Base-by-base conservation (phyloP, 495 filamentous ascomycete species). In the Chaetomium tenue region DNA sequence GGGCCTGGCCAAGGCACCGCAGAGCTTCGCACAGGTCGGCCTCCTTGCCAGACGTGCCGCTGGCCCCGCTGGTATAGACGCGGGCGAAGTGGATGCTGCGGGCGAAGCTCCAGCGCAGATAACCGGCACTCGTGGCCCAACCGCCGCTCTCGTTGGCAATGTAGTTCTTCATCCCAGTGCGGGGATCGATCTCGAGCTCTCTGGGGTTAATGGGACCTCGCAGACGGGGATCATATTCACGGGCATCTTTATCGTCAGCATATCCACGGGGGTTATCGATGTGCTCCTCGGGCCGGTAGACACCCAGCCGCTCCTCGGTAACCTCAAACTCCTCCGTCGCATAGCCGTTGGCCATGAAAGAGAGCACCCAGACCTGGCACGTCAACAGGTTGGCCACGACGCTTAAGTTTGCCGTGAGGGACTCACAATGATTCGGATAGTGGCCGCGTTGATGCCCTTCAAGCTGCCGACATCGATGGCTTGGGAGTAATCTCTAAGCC, bases 141-240 rank as follows among this genome's bases (percentile, higher is more conserved):
- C 81, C 80, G 3, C 93, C 91, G 9, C 70, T 73, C 73, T 97
- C 94, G 68, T 97, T 98, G 47, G 93, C 89, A 65, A 98, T 97
- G 75, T 98, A 98, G 73, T 98, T 97, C 78, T 98, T 98, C 93
- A 98, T 96, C 15, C 91, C 92, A 5, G 92, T 97, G 5, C 88
- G 75, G 5, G 79, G 82, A 71, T 98, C 94, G 56, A 98, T 83
- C 33, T 91, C 88, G 23, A 96, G 86, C 70, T 98, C 94, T 25
- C 84, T 71, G 1, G 85, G 84, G 50, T 82, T 77, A 18, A 98
- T 85, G 0, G 90, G 93, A 2, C 84, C 86, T 42, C 94, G 86
- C 13, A 98, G 84, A 13, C 94, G 87, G n/a, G 82, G 77, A 71
- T 98, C 94, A 71, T 83, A 96, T 68, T 89, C 82, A 59, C 91